These are phyloP conservation scores for Hypoxylon rickii DNA, from an alignment of 495 filamentous ascomycete species.

Conservation along the genomic window DNA sequence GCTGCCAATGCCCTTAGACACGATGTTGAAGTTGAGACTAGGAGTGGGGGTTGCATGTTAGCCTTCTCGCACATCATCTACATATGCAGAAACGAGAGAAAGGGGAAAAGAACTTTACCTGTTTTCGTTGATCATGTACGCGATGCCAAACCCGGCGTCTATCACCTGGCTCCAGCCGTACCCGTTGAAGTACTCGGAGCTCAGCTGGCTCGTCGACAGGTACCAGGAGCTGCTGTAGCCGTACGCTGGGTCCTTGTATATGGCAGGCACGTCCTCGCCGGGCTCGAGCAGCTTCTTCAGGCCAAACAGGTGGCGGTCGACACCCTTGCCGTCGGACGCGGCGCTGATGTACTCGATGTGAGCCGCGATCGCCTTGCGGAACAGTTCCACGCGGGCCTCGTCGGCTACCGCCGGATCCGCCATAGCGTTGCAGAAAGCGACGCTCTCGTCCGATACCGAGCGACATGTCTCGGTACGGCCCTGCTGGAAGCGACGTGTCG, in stretches of 20 bases:
- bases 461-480: slow-evolving; percentile 97
- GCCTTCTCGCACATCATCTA: slow-evolving; percentile 24
- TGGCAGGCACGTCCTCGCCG: slow-evolving; percentile 76
- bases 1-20: slow-evolving; percentile 87
- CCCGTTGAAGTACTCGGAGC: slow-evolving; percentile 96
- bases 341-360: slow-evolving; percentile 90
- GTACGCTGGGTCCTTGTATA: slow-evolving; percentile 88
- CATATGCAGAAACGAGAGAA: slow-evolving; percentile 26
- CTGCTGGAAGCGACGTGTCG: slow-evolving; percentile 91
- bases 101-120: slow-evolving; percentile 49
- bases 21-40: slow-evolving; percentile 97
- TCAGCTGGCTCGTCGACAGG: slow-evolving; percentile 85
- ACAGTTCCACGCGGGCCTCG: slow-evolving; percentile 68
- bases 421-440: slow-evolving; percentile 90
- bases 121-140: slow-evolving; percentile 99
- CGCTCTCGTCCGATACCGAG: slow-evolving; percentile 86
- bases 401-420: slow-evolving; percentile 63
- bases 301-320: slow-evolving; percentile 95
- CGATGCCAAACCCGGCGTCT: slow-evolving; percentile 94
- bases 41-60: slow-evolving; percentile 1
- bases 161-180: slow-evolving; percentile 99
- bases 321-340: slow-evolving; percentile 88
- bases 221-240: slow-evolving; percentile 87
- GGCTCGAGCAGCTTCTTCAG: slow-evolving; percentile 87
- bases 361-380: slow-evolving; percentile 78